Conservation (phyloP, 495 filamentous ascomycete genomes). For the Aspergillus leporis region DNA sequence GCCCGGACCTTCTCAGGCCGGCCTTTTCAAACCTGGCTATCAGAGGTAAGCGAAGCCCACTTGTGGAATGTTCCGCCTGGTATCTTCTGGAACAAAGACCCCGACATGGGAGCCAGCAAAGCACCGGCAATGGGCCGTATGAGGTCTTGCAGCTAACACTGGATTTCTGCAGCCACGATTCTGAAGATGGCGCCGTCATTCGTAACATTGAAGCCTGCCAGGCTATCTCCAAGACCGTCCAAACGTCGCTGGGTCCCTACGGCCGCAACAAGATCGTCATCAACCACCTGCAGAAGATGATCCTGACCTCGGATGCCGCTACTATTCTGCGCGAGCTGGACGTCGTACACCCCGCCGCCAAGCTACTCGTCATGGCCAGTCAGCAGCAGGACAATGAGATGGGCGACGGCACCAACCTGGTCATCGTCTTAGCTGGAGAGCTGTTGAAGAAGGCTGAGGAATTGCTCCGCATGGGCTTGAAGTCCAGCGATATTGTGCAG, state of each 20-base stretch:
- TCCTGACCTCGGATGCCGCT: conserved; percentile 95
- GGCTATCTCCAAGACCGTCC: conserved; percentile 91
- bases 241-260: conserved; percentile 95
- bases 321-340: conserved; percentile 97
- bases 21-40: conserved; percentile 96
- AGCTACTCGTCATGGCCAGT: conserved; percentile 97
- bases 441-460: conserved; percentile 97
- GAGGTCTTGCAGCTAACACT: conserved; percentile 13
- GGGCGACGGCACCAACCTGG: conserved; percentile 97
- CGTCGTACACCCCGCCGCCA: conserved; percentile 97
- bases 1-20: conserved; percentile 85
- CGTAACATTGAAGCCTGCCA: conserved; percentile 99
- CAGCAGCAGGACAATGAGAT: conserved; percentile 99
- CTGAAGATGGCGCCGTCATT: conserved; percentile 97
- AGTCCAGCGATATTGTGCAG: conserved; percentile 92
- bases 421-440: conserved; percentile 95
- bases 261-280: conserved; percentile 99
- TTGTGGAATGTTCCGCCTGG: conserved; percentile 23
- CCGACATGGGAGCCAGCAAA: conserved; percentile 5
- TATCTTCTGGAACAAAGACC: conserved; percentile 15
- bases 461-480: conserved; percentile 89
- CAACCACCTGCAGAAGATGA: conserved; percentile 99
- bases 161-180: conserved; percentile 71
- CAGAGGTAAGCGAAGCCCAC: conserved; percentile 70
- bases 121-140: not conserved